Percentiles rank a stretch among this genome's conserved stretches.
Evolutionary conservation across 371 early-diverging fungal species (phyloP).

Genomic region (Lichtheimia corymbifera): DNA sequence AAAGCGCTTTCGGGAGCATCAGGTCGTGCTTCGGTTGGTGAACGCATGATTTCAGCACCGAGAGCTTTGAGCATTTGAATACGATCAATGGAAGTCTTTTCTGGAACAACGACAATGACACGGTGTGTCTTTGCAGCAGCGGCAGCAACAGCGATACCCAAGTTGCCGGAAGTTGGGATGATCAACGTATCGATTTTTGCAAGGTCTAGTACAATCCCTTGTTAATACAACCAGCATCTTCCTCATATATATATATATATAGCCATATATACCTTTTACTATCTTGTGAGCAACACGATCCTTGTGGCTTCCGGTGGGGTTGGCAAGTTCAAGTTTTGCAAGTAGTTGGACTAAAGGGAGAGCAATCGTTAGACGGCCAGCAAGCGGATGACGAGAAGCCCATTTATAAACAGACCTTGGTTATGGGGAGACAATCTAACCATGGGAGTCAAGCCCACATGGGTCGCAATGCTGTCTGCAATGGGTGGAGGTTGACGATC

Average conservation of each 20-base stretch:
- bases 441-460: slow-evolving; percentile 46
- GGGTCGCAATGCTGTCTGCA: slow-evolving; percentile 24
- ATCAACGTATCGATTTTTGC: slow-evolving; percentile 47
- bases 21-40: slow-evolving; percentile 72
- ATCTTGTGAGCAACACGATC: slow-evolving; percentile 73
- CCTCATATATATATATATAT: background rate
- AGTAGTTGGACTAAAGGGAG: slow-evolving; percentile 47
- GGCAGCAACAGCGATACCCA: slow-evolving; percentile 52
- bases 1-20: slow-evolving; percentile 74
- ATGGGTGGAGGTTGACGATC: slow-evolving; percentile 31
- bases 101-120: slow-evolving; percentile 70
- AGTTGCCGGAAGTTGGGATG: slow-evolving; percentile 76
- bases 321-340: slow-evolving; percentile 75
- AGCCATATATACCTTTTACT: slow-evolving; percentile 30
- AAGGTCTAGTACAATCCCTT: too few species aligned
- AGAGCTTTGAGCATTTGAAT: slow-evolving; percentile 72
- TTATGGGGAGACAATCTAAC: slow-evolving; percentile 21
- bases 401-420: slow-evolving; percentile 22
- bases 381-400: too few species aligned
- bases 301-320: slow-evolving; percentile 76
- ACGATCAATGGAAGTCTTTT: slow-evolving; percentile 73
- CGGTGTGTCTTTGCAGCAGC: slow-evolving; percentile 47
- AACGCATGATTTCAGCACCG: slow-evolving; percentile 77
- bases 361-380: background rate
- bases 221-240: background rate